Evolutionary conservation across 1,284 basidiomycete genomes (phyloP).

Genomic region (Cutaneotrichosporon mucoides): DNA sequence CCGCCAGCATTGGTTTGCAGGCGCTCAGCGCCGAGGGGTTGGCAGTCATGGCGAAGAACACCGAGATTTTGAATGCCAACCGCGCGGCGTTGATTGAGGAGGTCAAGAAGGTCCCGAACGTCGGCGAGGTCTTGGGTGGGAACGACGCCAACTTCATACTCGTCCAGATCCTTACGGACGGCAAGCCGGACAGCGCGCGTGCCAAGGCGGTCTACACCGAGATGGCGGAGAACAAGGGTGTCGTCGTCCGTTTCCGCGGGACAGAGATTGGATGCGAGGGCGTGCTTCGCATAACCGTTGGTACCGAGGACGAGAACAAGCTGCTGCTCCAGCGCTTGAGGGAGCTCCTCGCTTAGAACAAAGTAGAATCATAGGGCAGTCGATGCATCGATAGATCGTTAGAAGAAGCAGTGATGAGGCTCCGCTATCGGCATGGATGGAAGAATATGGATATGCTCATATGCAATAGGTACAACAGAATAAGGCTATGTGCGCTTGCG

Average conservation of each 20-base stretch:
- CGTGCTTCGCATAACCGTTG: conserved; percentile 86
- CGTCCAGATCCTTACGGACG: conserved; percentile 66
- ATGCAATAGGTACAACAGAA: neutral
- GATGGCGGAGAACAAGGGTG: conserved; percentile 76
- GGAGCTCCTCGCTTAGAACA: conserved; percentile 26
- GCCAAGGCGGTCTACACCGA: conserved; percentile 71
- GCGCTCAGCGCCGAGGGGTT: conserved; percentile 69
- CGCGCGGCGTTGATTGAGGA: conserved; percentile 56
- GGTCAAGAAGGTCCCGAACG: conserved; percentile 51
- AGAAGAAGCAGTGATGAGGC: no score
- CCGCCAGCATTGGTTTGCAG: conserved; percentile 74
- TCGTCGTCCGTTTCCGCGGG: conserved; percentile 89
- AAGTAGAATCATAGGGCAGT: neutral
- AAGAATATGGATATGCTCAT: neutral
- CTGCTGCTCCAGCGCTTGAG: conserved; percentile 49
- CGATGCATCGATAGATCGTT: neutral
- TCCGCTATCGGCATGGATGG: no score
- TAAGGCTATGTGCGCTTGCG: neutral
- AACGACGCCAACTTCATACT: conserved; percentile 92
- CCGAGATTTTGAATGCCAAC: conserved; percentile 59
- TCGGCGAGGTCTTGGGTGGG: conserved; percentile 71
- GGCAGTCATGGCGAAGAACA: conserved; percentile 63
- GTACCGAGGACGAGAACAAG: conserved; percentile 73
- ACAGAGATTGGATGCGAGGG: conserved; percentile 80
- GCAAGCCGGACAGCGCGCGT: conserved; percentile 63